Evolutionary conservation across 306 rosid genomes (phyloP), one percentile per base, ranked within the genome.

Genomic region (Psophocarpus tetragonolobus): DNA sequence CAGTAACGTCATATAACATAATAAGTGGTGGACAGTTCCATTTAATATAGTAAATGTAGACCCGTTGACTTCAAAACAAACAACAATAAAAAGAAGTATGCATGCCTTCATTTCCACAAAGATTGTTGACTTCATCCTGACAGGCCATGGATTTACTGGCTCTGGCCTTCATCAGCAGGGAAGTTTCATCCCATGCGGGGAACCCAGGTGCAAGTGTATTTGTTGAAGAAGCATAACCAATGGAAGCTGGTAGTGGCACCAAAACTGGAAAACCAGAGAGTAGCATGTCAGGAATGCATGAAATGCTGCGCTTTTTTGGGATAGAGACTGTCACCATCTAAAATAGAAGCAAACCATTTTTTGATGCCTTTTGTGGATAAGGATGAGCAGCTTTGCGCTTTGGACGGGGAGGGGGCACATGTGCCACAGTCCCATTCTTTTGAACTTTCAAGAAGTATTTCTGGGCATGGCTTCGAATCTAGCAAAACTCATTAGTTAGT

Each of bases 361-460:
- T 92, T 6, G 96, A 80, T 42, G 93, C 97, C 82, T 89, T 92
- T 63, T 92, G 97, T 3, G 97, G 97, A 38, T 92, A 92, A 69
- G 97, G 96, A 83, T 90, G 96, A 58, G 96, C 14, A 51, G 97
- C 96, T 85, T 89, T 92, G 78, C 92, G 96, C 88, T 92, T 92
- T 15, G 96, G 97, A 38, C 97, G 91, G 1, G 97, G 97, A 63
- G 96, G 97, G 83, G 97, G 97, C 64, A 92, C 97, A 69, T 92
- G 97, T n/a, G 94, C 96, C 10, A 79, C 44, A 20, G 94, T 83
- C 51, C 94, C 97, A 57, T 87, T 90, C 90, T 90, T 90, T 70
- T 92, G 97, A 66, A 92, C 97, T 80, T 92, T 90, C 87, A 90
- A 81, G 66, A 92, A 92, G 76, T 92, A 92, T 47, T 90, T 92